Percentiles rank a stretch among this genome's conserved stretches.
Evolutionary conservation across 2,329 filamentous ascomycete genomes (phyloP).

Genomic region (Elsinoe necatrix): DNA sequence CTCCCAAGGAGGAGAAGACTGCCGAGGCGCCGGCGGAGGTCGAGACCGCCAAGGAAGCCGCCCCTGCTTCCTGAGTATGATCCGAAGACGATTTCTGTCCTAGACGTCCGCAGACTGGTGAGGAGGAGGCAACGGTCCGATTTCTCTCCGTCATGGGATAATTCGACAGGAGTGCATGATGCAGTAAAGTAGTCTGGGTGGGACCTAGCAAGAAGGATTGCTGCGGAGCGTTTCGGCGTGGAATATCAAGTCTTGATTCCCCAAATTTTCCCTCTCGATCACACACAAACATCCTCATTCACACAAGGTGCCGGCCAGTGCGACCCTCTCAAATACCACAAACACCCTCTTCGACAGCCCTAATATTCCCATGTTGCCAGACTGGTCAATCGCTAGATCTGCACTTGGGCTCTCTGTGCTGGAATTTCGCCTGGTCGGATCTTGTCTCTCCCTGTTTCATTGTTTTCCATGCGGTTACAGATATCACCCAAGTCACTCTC

Average conservation of each 20-base stretch:
- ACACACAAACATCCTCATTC: conserved; percentile 1
- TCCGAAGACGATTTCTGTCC: conserved; percentile 5
- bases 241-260: conserved; percentile 17
- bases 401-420: neutral
- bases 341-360: neutral
- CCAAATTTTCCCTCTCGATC: conserved; percentile 11
- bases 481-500: conserved; percentile 17
- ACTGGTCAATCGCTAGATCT: conserved; percentile 8
- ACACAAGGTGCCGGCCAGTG: conserved; percentile 1
- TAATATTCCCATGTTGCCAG: neutral
- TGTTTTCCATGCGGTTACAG: conserved; percentile 13
- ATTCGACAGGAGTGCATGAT: conserved; percentile 14
- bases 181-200: conserved; percentile 12
- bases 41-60: conserved; percentile 39
- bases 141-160: conserved; percentile 13
- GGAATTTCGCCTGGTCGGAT: neutral
- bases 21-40: conserved; percentile 32
- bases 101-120: conserved; percentile 5
- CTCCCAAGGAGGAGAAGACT: conserved; percentile 49
- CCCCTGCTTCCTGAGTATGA: conserved; percentile 32
- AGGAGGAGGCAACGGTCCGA: conserved; percentile 7
- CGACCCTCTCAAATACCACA: neutral
- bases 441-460: conserved; percentile 9
- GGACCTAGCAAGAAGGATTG: conserved; percentile 14
- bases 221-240: conserved; percentile 16